Conservation (phyloP, 805 yeast species). For the Wickerhamomyces ciferrii region DNA sequence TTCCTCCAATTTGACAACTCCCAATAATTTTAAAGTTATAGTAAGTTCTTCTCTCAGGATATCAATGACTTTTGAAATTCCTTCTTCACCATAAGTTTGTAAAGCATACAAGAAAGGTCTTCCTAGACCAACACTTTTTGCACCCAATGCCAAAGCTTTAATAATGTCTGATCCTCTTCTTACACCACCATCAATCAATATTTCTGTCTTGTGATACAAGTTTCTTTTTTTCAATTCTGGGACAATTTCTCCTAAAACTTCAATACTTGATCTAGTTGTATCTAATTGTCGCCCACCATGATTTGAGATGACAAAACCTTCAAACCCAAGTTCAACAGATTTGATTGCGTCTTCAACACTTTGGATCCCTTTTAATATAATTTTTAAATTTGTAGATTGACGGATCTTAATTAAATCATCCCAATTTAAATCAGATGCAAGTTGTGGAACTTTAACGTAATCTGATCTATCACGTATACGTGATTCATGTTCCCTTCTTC, state of each 20-base stretch:
- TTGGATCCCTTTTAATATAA: conserved; percentile 60
- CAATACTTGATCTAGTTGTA: conserved; percentile 54
- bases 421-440: conserved; percentile 26
- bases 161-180: conserved; percentile 74
- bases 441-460: background rate
- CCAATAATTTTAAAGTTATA: conserved; percentile 62
- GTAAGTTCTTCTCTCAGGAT: conserved; percentile 55
- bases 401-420: conserved; percentile 19
- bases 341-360: conserved; percentile 57
- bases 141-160: conserved; percentile 74
- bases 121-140: conserved; percentile 71
- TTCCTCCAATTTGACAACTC: conserved; percentile 45
- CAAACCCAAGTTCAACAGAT: conserved; percentile 54
- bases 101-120: conserved; percentile 73
- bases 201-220: conserved; percentile 47
- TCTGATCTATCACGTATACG: background rate
- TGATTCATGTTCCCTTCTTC: conserved; percentile 39
- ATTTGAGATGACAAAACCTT: conserved; percentile 64
- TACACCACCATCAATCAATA: conserved; percentile 73
- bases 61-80: conserved; percentile 61
- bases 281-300: conserved; percentile 77
- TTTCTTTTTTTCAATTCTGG: conserved; percentile 35
- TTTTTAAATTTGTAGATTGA: conserved; percentile 33
- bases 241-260: conserved; percentile 51
- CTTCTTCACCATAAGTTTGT: conserved; percentile 76